Conservation (phyloP, 805 yeast genomes). For the Kodamaea kaohsiungensis region DNA sequence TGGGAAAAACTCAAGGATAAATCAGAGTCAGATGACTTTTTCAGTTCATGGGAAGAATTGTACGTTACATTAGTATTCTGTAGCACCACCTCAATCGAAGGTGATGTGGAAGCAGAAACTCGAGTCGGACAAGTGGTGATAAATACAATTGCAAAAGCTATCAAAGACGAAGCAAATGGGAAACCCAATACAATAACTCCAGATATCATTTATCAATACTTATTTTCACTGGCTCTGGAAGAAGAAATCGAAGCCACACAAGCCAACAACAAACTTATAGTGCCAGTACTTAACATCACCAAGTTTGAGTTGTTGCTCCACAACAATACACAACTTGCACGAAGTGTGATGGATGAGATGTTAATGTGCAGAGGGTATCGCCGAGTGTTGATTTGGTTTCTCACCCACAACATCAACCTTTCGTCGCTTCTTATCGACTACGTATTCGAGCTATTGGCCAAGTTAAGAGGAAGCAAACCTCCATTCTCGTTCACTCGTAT, state of each 20-base stretch:
- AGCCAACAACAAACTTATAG: slow-evolving; percentile 27
- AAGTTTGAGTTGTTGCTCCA: slow-evolving; percentile 54
- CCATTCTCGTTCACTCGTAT: slow-evolving; percentile 52
- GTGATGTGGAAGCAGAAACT: slow-evolving; percentile 21
- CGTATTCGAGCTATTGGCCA: slow-evolving; percentile 59
- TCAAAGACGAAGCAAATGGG: slow-evolving; percentile 38
- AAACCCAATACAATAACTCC: slow-evolving; percentile 36
- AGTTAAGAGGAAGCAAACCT: slow-evolving; percentile 48
- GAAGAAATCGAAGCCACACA: slow-evolving; percentile 24
- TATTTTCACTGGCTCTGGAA: slow-evolving; percentile 38
- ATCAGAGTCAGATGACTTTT: slow-evolving; percentile 29
- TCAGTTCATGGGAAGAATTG: slow-evolving; percentile 25
- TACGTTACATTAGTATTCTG: slow-evolving; percentile 25
- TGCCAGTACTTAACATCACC: slow-evolving; percentile 33
- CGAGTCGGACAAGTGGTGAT: slow-evolving; percentile 42
- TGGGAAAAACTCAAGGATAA: slow-evolving; percentile 17
- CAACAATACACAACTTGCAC: slow-evolving; percentile 53
- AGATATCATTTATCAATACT: slow-evolving; percentile 50
- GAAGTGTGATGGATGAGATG: slow-evolving; percentile 66
- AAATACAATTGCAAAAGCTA: slow-evolving; percentile 55
- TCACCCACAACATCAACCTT: slow-evolving; percentile 58
- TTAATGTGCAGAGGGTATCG: slow-evolving; percentile 68
- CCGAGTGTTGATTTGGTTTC: slow-evolving; percentile 63
- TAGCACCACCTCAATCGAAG: slow-evolving; percentile 26
- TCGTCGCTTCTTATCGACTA: slow-evolving; percentile 60